Percentiles rank a stretch among this genome's conserved stretches.
Conservation (phyloP, 257 asterid genomes). For the Nicotiana otophora region DNA sequence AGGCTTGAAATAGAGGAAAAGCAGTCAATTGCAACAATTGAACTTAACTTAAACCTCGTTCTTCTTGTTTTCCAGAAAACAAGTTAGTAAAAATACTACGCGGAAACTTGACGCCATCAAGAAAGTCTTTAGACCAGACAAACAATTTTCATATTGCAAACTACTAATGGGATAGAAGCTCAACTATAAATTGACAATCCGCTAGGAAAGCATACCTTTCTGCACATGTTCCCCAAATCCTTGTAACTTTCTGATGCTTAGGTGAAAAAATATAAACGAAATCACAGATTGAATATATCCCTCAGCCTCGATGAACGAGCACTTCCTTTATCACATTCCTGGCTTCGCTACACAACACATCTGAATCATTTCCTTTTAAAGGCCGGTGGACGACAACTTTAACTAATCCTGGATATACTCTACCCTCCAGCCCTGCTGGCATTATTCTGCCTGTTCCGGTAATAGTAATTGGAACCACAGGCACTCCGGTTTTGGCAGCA, state of each 20-base stretch:
- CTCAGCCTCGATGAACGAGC: constrained; percentile 42
- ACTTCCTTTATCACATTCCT: constrained; percentile 56
- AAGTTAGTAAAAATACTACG: not conserved
- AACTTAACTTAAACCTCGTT: not conserved
- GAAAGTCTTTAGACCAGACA: not conserved
- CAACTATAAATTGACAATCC: not conserved
- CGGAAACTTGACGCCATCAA: not conserved
- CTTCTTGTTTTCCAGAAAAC: not conserved
- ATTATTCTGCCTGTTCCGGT: constrained; percentile 81
- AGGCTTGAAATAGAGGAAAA: not conserved
- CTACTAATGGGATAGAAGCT: not conserved
- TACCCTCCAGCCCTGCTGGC: constrained; percentile 87
- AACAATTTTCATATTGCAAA: not conserved
- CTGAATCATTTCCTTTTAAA: constrained; percentile 51
- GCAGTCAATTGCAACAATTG: not conserved
- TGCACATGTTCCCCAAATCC: constrained; percentile 10
- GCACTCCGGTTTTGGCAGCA: constrained; percentile 82
- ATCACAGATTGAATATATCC: not conserved
- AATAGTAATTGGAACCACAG: constrained; percentile 80
- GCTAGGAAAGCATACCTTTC: constrained; percentile 18
- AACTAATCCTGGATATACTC: constrained; percentile 57
- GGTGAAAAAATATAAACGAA: constrained; percentile 1
- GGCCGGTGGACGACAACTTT: constrained; percentile 71
- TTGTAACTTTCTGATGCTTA: constrained; percentile 3
- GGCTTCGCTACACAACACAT: constrained; percentile 59